Evolutionary conservation across 1,284 basidiomycete genomes (phyloP), one percentile per base, ranked within the genome.

Genomic region (Pholiota adiposa): DNA sequence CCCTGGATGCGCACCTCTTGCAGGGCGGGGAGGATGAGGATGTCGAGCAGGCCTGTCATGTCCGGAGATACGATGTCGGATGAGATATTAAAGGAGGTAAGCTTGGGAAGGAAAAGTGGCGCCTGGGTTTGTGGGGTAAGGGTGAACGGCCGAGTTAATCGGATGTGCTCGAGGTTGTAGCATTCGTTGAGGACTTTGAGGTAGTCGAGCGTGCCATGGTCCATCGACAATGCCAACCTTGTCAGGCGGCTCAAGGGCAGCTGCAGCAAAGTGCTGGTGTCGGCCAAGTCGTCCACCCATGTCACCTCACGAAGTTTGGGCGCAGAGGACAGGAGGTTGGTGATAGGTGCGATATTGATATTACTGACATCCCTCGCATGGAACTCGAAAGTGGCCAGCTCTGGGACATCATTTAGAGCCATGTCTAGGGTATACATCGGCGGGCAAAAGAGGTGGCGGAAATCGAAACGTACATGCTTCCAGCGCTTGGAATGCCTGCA

Each of bases 261-360:
- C 36, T 70, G 63, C 21, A 72, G 65, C 11, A 73, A 58, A 11
- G 67, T 69, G 18, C 67, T 66, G 25, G 65, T 68, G 56, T 73
- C 70, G 7, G 70, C 70, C n/a, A 73, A 59, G 54, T 73, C 72
- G 56, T 73, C 72, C 1, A 72, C 67, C 72, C 72, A 73, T 23
- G 68, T 67, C 12, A 73, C 57, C 38, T 71, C 68, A 4, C 70
- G 66, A 21, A 73, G 58, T 16, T 65, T 63, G 29, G 72, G 70
- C 12, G 70, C 68, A 29, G 64, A 58, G 23, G 63, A 55, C 9
- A 73, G 64, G 12, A 69, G 65, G 23, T 60, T 55, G 21, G 69
- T 70, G 59, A 73, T 66, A 4, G 68, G 72, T 31, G 63, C 55
- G 29, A 72, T 59, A 50, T 71, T 72, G 52, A 64, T 65, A 29